These are phyloP conservation scores for Anaeromyces robustus DNA, from an alignment of 192 early-diverging fungal genomes.

Conservation along the genomic window DNA sequence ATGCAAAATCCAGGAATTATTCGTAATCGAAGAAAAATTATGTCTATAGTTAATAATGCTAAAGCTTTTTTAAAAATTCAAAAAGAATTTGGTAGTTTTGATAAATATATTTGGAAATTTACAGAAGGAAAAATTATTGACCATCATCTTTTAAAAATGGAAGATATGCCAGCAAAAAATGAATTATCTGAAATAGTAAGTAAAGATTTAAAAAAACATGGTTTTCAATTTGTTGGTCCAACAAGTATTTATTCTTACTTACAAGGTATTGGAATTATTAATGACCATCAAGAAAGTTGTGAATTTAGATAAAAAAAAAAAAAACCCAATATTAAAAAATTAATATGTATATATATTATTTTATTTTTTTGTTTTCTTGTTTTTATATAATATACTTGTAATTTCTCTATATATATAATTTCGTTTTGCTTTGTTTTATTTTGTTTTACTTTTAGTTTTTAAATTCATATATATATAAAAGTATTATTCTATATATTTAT, in stretches of 20 bases:
- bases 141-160: not conserved
- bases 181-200: slow-evolving; percentile 6
- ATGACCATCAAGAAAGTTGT: slow-evolving; percentile 5
- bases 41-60: slow-evolving; percentile 3
- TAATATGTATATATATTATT: no score
- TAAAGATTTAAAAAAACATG: slow-evolving; percentile 8
- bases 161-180: slow-evolving; percentile 1
- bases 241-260: slow-evolving; percentile 8
- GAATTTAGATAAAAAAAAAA: not conserved
- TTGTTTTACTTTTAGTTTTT: no score
- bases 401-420: no score
- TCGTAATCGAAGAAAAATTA: slow-evolving; percentile 7
- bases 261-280: slow-evolving; percentile 10
- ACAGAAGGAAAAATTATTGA: not conserved
- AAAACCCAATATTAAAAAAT: no score
- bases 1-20: no score
- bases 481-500: no score
- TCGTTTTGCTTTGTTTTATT: no score
- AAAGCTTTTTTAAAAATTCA: slow-evolving; percentile 7
- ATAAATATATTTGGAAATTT: slow-evolving; percentile 8
- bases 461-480: no score
- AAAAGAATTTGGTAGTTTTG: slow-evolving; percentile 11
- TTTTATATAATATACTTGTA: no score
- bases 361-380: no score
- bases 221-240: slow-evolving; percentile 9